Evolutionary conservation across 306 rosid genomes (phyloP).

Genomic region (Vigna angularis): DNA sequence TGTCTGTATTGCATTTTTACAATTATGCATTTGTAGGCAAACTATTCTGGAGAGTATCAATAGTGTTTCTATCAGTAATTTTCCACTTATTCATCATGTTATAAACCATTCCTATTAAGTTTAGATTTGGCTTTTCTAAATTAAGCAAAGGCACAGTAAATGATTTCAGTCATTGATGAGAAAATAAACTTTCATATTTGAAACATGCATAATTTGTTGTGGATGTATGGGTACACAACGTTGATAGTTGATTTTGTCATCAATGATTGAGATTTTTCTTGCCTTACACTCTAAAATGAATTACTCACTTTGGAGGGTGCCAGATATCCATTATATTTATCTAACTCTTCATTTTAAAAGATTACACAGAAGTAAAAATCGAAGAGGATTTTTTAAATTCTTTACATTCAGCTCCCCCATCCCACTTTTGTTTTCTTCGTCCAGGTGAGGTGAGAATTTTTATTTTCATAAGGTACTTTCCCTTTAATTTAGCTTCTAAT

Average conservation of each 20-base stretch:
- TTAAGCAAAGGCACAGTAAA: neutral
- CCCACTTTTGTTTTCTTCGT: neutral
- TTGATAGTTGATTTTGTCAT: neutral
- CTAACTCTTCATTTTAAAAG: neutral
- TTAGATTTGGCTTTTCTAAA: neutral
- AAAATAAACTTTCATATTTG: neutral
- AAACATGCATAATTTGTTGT: neutral
- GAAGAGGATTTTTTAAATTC: neutral
- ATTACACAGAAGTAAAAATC: neutral
- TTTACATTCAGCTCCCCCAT: neutral
- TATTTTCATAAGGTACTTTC: neutral
- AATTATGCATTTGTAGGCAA: neutral
- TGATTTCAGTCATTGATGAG: neutral
- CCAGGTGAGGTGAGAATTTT: neutral
- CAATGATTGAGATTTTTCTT: neutral
- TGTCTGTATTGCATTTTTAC: conserved; percentile 18
- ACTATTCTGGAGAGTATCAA: conserved; percentile 22
- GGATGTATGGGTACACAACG: neutral
- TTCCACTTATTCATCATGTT: neutral
- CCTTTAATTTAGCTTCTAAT: neutral
- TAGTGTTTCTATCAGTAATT: conserved; percentile 24
- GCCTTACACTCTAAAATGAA: neutral
- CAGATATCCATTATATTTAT: neutral
- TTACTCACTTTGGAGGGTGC: neutral
- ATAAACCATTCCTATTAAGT: neutral